Conservation (phyloP, 768 basidiomycete species). For the Psilocybe azurescens region DNA sequence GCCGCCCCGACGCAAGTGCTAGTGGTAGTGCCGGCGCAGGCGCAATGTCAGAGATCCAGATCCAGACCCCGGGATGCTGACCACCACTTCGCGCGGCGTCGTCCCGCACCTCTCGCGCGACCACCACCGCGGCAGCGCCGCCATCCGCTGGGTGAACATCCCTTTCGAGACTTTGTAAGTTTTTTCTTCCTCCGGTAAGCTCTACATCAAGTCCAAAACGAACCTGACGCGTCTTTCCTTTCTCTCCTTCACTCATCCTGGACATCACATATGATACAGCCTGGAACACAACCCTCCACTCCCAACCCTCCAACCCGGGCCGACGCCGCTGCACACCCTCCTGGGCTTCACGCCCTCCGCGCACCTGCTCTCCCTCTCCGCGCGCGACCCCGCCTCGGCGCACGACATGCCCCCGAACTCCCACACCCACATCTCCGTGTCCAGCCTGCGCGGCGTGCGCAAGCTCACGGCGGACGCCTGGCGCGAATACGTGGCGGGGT, state of each 20-base stretch:
- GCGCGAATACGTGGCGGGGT: slow-evolving; percentile 54
- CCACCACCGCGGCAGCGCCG: slow-evolving; percentile 48
- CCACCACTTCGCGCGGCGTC: slow-evolving; percentile 72
- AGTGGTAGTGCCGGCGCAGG: background rate
- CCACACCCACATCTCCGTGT: slow-evolving; percentile 56
- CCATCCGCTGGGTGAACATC: slow-evolving; percentile 68
- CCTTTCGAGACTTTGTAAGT: slow-evolving; percentile 87
- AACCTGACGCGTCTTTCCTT: background rate
- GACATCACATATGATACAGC: too few relatives aligned
- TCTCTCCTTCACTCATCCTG: too few relatives aligned
- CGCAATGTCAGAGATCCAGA: slow-evolving; percentile 30
- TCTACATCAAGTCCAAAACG: background rate
- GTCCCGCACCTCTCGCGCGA: slow-evolving; percentile 78
- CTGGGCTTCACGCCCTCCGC: slow-evolving; percentile 55
- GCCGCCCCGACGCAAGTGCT: slow-evolving; percentile 17
- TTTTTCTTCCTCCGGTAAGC: background rate
- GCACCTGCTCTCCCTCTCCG: slow-evolving; percentile 62
- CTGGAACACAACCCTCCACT: slow-evolving; percentile 71
- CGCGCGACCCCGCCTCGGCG: slow-evolving; percentile 69
- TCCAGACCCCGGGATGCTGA: slow-evolving; percentile 69
- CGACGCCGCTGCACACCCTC: slow-evolving; percentile 65
- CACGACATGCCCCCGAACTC: slow-evolving; percentile 79
- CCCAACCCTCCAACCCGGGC: slow-evolving; percentile 60
- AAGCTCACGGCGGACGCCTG: slow-evolving; percentile 68
- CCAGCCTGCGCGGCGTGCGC: slow-evolving; percentile 70